Percentiles rank a stretch among this genome's conserved stretches.
These are phyloP conservation scores for Verbascum thapsus DNA, from an alignment of 257 asterid species.

Conservation along the genomic window DNA sequence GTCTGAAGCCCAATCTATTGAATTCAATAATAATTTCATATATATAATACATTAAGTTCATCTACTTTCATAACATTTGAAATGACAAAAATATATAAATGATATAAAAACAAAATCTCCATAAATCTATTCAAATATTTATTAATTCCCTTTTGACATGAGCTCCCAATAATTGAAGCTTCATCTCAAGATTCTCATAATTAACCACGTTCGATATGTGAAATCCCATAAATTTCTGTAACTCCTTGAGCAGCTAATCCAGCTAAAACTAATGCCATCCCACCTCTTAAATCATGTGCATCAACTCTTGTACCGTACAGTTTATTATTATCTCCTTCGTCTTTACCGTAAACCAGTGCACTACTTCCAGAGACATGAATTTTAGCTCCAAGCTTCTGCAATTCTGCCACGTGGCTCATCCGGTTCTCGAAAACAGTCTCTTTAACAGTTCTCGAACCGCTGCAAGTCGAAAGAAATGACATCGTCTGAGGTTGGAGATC, in stretches of 20 bases:
- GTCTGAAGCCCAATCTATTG: too few relatives aligned
- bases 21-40: too few relatives aligned
- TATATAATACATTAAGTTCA: too few relatives aligned
- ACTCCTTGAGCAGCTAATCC: constrained; percentile 50
- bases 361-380: constrained; percentile 31
- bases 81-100: too few relatives aligned
- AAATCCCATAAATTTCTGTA: constrained; percentile 38
- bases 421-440: constrained; percentile 53
- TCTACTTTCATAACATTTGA: too few relatives aligned
- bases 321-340: constrained; percentile 25
- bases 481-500: constrained; percentile 51
- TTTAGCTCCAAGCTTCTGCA: constrained; percentile 45
- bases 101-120: too few relatives aligned
- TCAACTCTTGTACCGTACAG: constrained; percentile 37
- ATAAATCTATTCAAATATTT: too few relatives aligned
- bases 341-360: constrained; percentile 34
- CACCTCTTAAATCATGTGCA: constrained; percentile 47
- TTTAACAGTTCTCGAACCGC: constrained; percentile 37
- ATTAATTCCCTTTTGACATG: constrained; percentile 29
- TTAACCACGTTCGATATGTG: constrained; percentile 41
- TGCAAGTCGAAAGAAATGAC: constrained; percentile 48
- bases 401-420: constrained; percentile 45
- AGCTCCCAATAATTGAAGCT: constrained; percentile 46
- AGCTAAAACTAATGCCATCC: constrained; percentile 45
- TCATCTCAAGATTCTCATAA: constrained; percentile 47